Base-by-base conservation (phyloP, 2,329 filamentous ascomycete species). In the Aspergillus quadrilineatus region DNA sequence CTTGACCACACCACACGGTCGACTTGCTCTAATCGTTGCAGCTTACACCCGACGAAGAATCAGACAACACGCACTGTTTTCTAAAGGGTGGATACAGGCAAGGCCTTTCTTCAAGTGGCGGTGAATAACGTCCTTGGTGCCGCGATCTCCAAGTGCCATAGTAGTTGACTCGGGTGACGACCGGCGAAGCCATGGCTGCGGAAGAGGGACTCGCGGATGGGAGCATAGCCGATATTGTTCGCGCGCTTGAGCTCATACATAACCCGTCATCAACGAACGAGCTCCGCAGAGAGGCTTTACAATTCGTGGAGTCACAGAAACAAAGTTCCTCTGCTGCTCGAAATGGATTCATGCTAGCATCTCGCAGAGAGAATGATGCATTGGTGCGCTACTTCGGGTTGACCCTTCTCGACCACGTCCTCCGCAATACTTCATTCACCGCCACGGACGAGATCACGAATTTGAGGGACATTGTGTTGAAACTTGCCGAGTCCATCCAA, bases 371-470 rank as follows among this genome's bases (percentile, higher is more conserved):
- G 37, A 90, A 95, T 70, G 83, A 89, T 53, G 85, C 90, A 41
- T 84, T 94, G 53, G 89, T 97, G 55, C 89, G 94, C 65, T 92
- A 97, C 76, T 99, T 95, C 73, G 94, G 92, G 56, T 83, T 99
- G 32, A 95, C 92, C 29, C 82, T 99, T 55, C 84, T 99, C 63
- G 93, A 97, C 68, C 89, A 95, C 74, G 87, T 90, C 45, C 88
- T 97, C 71, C 89, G 88, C 64, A 92, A 96, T 75, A 86, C 85
- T 65, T 96, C 92, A 85, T 83, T 86, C 36, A 84, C 88, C 48
- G 84, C 81, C 17, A 74, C 81, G 29, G 84, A 86, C 22, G 87
- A 96, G 72, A 85, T 85, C 15, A 77, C 78, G 29, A 83, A 84
- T 51, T 76, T 99, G 54, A 85, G 90, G 49, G 80, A 81, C 57